Evolutionary conservation across 495 filamentous ascomycete species (phyloP).

Genomic region (Aspergillus heteromorphus): DNA sequence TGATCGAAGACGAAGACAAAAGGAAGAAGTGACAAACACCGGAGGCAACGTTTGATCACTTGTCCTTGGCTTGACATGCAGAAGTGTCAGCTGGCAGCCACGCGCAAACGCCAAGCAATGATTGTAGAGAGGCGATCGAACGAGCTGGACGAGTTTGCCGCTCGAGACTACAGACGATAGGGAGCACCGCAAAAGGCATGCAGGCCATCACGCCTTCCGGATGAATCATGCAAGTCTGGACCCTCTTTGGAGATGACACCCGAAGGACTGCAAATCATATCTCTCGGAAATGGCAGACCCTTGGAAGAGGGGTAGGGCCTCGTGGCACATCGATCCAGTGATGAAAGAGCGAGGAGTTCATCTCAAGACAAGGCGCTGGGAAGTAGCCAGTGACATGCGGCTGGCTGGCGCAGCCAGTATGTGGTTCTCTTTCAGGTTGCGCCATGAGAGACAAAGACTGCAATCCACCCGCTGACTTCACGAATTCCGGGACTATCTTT

Average conservation of each 20-base stretch:
- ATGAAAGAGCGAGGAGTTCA: neutral
- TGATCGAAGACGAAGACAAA: too few species aligned
- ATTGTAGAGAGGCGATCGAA: too few species aligned
- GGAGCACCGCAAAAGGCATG: neutral
- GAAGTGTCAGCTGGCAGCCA: too few species aligned
- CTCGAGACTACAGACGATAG: neutral
- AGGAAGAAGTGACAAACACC: too few species aligned
- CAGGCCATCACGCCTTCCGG: neutral
- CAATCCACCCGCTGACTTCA: too few species aligned
- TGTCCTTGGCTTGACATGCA: too few species aligned
- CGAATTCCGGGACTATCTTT: too few species aligned
- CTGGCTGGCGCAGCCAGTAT: neutral
- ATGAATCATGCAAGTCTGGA: neutral
- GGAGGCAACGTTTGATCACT: too few species aligned
- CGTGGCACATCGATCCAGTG: neutral
- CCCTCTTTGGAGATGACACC: neutral
- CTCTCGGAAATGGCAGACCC: neutral
- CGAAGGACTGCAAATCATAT: constrained; percentile 1
- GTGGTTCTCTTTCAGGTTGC: neutral
- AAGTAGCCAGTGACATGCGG: neutral
- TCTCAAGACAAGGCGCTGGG: neutral
- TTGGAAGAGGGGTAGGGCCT: neutral
- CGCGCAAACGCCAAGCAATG: too few species aligned
- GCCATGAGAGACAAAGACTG: neutral
- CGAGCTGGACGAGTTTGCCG: too few species aligned